A percentile compares a stretch with the other conserved stretches of the same genome.
Evolutionary conservation across 1,284 basidiomycete species (phyloP).

Genomic region (Sphagnurus paluster): DNA sequence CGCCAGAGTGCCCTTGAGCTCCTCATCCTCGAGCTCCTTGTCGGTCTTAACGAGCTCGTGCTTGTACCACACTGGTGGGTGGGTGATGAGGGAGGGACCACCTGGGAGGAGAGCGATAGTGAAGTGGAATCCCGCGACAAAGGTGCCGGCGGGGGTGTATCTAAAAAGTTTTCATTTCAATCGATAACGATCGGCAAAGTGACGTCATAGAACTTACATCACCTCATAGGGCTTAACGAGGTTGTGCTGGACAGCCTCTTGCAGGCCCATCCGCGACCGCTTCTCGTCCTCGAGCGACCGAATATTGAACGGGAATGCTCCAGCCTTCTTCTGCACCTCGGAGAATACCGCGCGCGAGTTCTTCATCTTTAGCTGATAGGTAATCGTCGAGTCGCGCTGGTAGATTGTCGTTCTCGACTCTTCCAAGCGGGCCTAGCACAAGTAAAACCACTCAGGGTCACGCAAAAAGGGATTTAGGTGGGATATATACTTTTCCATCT

Average conservation of each 20-base stretch:
- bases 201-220: slow-evolving; percentile 51
- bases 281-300: slow-evolving; percentile 95
- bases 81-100: slow-evolving; percentile 84
- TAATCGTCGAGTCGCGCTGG: slow-evolving; percentile 85
- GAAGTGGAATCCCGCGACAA: slow-evolving; percentile 94
- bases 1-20: slow-evolving; percentile 76
- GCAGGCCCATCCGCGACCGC: slow-evolving; percentile 90
- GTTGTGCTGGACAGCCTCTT: slow-evolving; percentile 93
- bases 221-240: slow-evolving; percentile 91
- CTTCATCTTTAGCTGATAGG: slow-evolving; percentile 98
- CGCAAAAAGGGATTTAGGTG: background rate
- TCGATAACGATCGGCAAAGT: slow-evolving; percentile 3
- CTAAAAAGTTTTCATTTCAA: slow-evolving; percentile 34
- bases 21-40: slow-evolving; percentile 87
- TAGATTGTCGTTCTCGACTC: slow-evolving; percentile 92
- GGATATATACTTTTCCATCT: slow-evolving; percentile 75
- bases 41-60: slow-evolving; percentile 87
- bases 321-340: slow-evolving; percentile 97
- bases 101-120: slow-evolving; percentile 87
- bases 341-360: slow-evolving; percentile 93
- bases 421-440: slow-evolving; percentile 76
- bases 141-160: slow-evolving; percentile 77
- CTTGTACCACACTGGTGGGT: slow-evolving; percentile 91
- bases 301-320: slow-evolving; percentile 97
- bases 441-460: slow-evolving; percentile 2